Evolutionary conservation across 2,329 filamentous ascomycete genomes (phyloP).

Genomic region (Escovopsis weberi): DNA sequence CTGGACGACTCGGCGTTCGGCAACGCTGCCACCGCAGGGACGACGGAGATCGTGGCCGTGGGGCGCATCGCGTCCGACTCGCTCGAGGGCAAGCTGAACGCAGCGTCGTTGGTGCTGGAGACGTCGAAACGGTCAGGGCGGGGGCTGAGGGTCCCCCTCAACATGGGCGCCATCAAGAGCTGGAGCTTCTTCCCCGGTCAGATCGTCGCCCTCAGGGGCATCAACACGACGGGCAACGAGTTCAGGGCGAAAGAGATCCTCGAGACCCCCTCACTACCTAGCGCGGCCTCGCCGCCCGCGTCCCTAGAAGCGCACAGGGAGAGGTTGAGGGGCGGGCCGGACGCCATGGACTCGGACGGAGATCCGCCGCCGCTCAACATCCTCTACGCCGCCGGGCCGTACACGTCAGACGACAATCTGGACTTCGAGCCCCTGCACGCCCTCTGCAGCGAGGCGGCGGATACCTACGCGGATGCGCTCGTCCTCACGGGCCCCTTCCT

Average conservation of each 20-base stretch:
- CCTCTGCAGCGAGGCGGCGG: slow-evolving; percentile 62
- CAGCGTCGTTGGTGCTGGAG: slow-evolving; percentile 74
- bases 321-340: slow-evolving; percentile 49
- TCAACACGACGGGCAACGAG: slow-evolving; percentile 71
- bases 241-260: slow-evolving; percentile 71
- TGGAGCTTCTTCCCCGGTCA: slow-evolving; percentile 92
- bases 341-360: slow-evolving; percentile 40
- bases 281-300: slow-evolving; percentile 53
- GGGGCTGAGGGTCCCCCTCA: slow-evolving; percentile 67
- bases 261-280: slow-evolving; percentile 57
- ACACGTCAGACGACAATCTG: slow-evolving; percentile 83
- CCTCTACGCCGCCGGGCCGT: slow-evolving; percentile 72
- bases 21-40: slow-evolving; percentile 72
- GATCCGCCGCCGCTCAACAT: slow-evolving; percentile 55
- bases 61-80: slow-evolving; percentile 85
- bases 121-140: slow-evolving; percentile 73
- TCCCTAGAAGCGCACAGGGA: slow-evolving; percentile 55
- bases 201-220: slow-evolving; percentile 75
- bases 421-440: slow-evolving; percentile 77
- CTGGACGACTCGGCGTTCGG: slow-evolving; percentile 73
- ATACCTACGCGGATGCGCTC: slow-evolving; percentile 61
- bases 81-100: slow-evolving; percentile 72
- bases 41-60: slow-evolving; percentile 75
- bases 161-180: slow-evolving; percentile 49
- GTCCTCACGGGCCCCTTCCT: slow-evolving; percentile 79